phyloP scores from a whole-genome alignment of 2,329 filamentous ascomycete genomes.

The Calonectria honghensis region DNA sequence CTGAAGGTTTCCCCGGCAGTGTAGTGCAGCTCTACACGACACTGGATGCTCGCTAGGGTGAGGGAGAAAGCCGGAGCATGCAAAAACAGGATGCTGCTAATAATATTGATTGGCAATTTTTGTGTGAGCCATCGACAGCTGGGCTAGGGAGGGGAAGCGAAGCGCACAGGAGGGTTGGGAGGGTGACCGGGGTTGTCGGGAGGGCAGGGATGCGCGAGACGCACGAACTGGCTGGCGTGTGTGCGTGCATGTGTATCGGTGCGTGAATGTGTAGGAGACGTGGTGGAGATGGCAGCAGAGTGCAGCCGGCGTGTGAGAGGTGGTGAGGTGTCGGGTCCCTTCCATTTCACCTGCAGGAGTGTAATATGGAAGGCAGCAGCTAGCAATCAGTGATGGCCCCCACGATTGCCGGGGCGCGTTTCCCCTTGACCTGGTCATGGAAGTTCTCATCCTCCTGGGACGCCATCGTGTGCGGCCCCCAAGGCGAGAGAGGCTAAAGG shows the following conservation, averaged over 20 bases:
- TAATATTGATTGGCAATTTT: conserved; percentile 24
- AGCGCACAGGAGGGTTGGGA: conserved; percentile 49
- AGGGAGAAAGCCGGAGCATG: conserved; percentile 29
- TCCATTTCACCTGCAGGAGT: conserved; percentile 40
- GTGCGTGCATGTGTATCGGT: conserved; percentile 42
- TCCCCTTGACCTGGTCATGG: conserved; percentile 7
- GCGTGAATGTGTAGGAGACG: conserved; percentile 44
- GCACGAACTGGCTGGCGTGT: conserved; percentile 54
- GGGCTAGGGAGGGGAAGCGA: conserved; percentile 13
- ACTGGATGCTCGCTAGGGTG: conserved; percentile 22
- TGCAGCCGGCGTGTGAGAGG: conserved; percentile 17
- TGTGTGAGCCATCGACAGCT: conserved; percentile 31
- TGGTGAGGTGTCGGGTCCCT: conserved; percentile 33
- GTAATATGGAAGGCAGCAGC: conserved; percentile 37
- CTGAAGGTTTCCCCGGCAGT: conserved; percentile 28
- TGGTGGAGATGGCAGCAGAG: conserved; percentile 42
- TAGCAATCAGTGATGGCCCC: conserved; percentile 31
- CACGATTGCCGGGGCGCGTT: conserved; percentile 23
- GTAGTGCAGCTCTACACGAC: conserved; percentile 31
- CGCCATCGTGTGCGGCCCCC: conserved; percentile 1
- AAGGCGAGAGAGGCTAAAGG: background rate
- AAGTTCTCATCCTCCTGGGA: background rate
- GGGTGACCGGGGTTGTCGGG: conserved; percentile 51
- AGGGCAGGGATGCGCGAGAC: conserved; percentile 55
- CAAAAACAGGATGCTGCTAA: conserved; percentile 1